A percentile compares a stretch with the other conserved stretches of the same genome.
Evolutionary conservation across 1,284 basidiomycete genomes (phyloP).

Genomic region (Xerocomus subilludens): DNA sequence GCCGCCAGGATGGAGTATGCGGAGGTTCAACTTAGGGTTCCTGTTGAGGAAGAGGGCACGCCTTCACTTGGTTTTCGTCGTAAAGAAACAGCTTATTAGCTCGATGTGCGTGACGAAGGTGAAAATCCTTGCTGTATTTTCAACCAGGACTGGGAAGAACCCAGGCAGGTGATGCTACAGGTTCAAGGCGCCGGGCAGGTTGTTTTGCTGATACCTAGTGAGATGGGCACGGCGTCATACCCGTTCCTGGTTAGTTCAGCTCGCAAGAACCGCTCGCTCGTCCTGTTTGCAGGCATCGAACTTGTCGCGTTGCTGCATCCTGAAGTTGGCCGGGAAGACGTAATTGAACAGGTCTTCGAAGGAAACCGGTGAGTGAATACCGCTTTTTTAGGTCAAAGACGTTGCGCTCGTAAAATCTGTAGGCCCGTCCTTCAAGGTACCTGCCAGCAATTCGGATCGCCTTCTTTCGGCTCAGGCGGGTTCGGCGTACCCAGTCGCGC

Average conservation of each 20-base stretch:
- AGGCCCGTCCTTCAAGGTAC: background rate
- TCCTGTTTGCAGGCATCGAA: background rate
- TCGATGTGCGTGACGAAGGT: no score
- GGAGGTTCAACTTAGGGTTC: no score
- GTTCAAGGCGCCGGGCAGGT: no score
- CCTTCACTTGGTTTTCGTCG: no score
- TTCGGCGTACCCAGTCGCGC: background rate
- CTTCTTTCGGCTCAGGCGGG: background rate
- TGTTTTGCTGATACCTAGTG: no score
- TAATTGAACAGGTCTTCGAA: background rate
- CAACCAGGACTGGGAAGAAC: no score
- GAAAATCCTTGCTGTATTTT: no score
- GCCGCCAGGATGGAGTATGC: no score
- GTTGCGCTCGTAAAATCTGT: background rate
- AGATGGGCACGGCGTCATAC: no score
- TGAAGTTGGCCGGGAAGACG: background rate
- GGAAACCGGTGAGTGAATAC: background rate
- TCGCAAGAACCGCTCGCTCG: constrained; percentile 40
- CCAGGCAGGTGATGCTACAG: no score
- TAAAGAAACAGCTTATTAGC: no score
- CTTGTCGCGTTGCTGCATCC: background rate
- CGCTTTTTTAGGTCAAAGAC: background rate
- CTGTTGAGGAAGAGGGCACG: no score
- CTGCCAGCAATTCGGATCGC: background rate
- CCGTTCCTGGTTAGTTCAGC: constrained; percentile 36